A percentile compares a stretch with the other conserved stretches of the same genome.
Conservation (phyloP, 169 alveolate genomes). For the Amoebophrya sp. region DNA sequence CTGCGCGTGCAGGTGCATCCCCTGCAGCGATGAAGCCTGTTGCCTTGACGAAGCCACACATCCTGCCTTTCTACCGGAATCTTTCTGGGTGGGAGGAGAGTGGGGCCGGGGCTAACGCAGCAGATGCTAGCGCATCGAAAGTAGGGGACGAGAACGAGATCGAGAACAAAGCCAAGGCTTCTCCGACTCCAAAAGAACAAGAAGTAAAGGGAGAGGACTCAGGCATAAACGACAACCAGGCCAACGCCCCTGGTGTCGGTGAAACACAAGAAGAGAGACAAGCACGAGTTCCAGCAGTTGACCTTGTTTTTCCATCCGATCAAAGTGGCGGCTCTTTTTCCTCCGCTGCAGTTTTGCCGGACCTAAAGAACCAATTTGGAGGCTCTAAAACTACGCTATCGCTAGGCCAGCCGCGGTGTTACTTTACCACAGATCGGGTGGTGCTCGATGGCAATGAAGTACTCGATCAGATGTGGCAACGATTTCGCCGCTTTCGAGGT, state of each 20-base stretch:
- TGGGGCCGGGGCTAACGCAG: not conserved
- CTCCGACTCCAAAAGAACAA: not conserved
- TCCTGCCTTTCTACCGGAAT: not conserved
- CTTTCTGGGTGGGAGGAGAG: not conserved
- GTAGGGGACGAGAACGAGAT: not conserved
- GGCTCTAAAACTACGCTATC: not conserved
- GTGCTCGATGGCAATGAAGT: not conserved
- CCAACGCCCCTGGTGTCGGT: too few relatives aligned
- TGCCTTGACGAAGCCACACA: not conserved
- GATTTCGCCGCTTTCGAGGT: not conserved
- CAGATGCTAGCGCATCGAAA: not conserved
- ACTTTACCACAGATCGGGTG: not conserved
- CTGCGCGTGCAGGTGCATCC: too few relatives aligned
- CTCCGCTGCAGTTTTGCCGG: not conserved
- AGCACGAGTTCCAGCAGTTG: too few relatives aligned
- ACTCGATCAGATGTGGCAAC: not conserved
- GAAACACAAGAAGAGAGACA: too few relatives aligned
- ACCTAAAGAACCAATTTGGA: not conserved
- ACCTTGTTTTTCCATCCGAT: not conserved
- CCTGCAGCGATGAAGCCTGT: not conserved
- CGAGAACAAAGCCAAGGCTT: not conserved
- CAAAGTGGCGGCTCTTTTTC: not conserved
- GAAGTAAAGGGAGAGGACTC: not conserved
- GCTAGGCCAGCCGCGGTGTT: not conserved
- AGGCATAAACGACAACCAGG: not conserved